A percentile compares a stretch with the other conserved stretches of the same genome.
Evolutionary conservation across 495 filamentous ascomycete species (phyloP).

Genomic region (Hypomontagnella monticulosa): DNA sequence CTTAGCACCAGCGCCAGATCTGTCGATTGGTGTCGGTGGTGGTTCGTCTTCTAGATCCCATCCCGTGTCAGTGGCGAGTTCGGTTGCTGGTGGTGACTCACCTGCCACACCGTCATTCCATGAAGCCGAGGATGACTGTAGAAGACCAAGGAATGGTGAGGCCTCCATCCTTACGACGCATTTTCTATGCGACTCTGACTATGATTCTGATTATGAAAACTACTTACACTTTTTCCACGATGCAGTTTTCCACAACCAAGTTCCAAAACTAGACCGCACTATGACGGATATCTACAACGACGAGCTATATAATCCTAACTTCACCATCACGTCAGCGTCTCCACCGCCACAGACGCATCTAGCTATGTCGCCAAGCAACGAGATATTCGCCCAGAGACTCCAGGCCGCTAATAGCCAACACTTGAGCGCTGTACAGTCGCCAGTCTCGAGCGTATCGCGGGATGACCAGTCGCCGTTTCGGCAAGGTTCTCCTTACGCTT

Average conservation of each 20-base stretch:
- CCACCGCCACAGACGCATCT: slow-evolving; percentile 55
- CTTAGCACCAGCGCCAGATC: slow-evolving; percentile 49
- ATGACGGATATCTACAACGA: slow-evolving; percentile 87
- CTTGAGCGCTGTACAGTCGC: slow-evolving; percentile 65
- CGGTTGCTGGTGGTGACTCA: slow-evolving; percentile 61
- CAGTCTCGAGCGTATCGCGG: slow-evolving; percentile 61
- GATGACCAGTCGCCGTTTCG: slow-evolving; percentile 83
- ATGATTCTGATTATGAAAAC: slow-evolving; percentile 61
- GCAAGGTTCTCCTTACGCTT: slow-evolving; percentile 73
- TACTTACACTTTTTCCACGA: slow-evolving; percentile 55
- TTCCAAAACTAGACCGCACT: slow-evolving; percentile 85
- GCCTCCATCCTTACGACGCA: slow-evolving; percentile 43
- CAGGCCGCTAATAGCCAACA: slow-evolving; percentile 81
- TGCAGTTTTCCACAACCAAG: slow-evolving; percentile 62
- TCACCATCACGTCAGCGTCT: slow-evolving; percentile 63
- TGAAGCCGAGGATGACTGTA: slow-evolving; percentile 56
- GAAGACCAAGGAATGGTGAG: slow-evolving; percentile 60
- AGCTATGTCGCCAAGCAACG: slow-evolving; percentile 66
- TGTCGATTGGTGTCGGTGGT: slow-evolving; percentile 45
- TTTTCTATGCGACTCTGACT: slow-evolving; percentile 63
- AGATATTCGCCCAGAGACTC: slow-evolving; percentile 76
- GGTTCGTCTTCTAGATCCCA: slow-evolving; percentile 46
- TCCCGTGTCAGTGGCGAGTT: slow-evolving; percentile 61
- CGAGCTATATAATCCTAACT: slow-evolving; percentile 80
- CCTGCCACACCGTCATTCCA: slow-evolving; percentile 61